A percentile compares a stretch with the other conserved stretches of the same genome.
phyloP scores from a whole-genome alignment of 768 basidiomycete genomes.

The Amanita molliuscula region DNA sequence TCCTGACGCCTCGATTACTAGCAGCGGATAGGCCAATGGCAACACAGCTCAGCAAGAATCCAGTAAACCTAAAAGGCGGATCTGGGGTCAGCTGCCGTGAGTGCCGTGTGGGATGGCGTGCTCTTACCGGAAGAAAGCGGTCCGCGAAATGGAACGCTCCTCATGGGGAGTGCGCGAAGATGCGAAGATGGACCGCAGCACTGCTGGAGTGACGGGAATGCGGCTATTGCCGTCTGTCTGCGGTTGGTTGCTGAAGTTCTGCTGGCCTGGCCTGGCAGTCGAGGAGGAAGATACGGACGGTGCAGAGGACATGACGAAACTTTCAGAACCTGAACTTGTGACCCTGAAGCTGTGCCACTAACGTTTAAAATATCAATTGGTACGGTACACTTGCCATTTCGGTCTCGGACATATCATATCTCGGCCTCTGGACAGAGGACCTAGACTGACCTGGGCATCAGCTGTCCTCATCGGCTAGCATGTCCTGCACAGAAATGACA shows the following conservation, averaged over 20 bases:
- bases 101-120: not conserved
- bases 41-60: conserved; percentile 75
- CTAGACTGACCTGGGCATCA: conserved; percentile 20
- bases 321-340: too few species aligned
- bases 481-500: conserved; percentile 11
- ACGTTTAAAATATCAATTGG: too few species aligned
- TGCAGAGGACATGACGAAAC: conserved; percentile 32
- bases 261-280: conserved; percentile 28
- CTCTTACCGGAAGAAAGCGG: conserved; percentile 75
- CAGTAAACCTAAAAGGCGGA: conserved; percentile 49
- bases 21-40: conserved; percentile 70
- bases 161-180: conserved; percentile 76
- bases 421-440: conserved; percentile 10
- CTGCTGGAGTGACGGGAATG: conserved; percentile 77
- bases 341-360: conserved; percentile 6
- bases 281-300: conserved; percentile 41
- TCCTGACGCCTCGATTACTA: conserved; percentile 57
- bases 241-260: conserved; percentile 22
- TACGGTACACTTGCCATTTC: not conserved
- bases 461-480: not conserved
- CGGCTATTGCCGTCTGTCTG: conserved; percentile 41
- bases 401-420: conserved; percentile 8
- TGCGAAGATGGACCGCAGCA: conserved; percentile 75
- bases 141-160: conserved; percentile 73
- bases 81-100: conserved; percentile 2